Evolutionary conservation across 2,329 filamentous ascomycete species (phyloP), one percentile per base, ranked within the genome.

Genomic region (Ceratocystis huliohia): DNA sequence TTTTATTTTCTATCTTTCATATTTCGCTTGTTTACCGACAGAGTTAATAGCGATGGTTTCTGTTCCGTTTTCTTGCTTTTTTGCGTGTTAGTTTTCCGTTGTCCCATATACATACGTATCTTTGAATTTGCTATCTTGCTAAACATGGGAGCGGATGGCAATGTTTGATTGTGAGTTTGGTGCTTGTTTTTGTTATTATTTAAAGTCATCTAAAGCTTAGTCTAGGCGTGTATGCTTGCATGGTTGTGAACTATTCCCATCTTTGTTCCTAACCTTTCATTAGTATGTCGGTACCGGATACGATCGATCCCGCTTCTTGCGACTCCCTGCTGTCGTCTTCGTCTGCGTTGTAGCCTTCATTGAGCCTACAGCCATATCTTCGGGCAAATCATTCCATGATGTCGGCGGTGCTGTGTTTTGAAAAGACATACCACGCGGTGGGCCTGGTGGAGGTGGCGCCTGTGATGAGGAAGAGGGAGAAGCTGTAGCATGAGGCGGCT

Each of bases 351-450:
- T 41, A 15, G 13, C 3, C 37, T 41, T 41, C 37, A 75, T 74
- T 13, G 48, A 22, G 48, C 74, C 74, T 20, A 70, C 69, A 10
- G 80, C 73, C 82, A 86, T 85, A 64, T 87, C 84, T 8, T 78
- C 76, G 0, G 84, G 84, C 8, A 87, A 71, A 71, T 87, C 84
- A 74, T 87, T 87, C 84, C 84, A 87, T 72, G 87, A 84, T 37
- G 75, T 82, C 22, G 82, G 80, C 2, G 84, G 81, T 5, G 84
- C 78, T 70, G 77, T 74, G 67, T 82, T 85, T 73, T 86, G 84
- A 72, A 80, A 87, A 0, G 83, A 86, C 61, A 76, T 74, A 2
- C 76, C 75, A 69, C 67, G 69, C 66, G 65, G 70, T 56, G 13
- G 64, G 67, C 45, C 71, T 69, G 53, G 22, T 57, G 45, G 33